Evolutionary conservation across 495 filamentous ascomycete species (phyloP).

Genomic region (Choiromyces venosus): DNA sequence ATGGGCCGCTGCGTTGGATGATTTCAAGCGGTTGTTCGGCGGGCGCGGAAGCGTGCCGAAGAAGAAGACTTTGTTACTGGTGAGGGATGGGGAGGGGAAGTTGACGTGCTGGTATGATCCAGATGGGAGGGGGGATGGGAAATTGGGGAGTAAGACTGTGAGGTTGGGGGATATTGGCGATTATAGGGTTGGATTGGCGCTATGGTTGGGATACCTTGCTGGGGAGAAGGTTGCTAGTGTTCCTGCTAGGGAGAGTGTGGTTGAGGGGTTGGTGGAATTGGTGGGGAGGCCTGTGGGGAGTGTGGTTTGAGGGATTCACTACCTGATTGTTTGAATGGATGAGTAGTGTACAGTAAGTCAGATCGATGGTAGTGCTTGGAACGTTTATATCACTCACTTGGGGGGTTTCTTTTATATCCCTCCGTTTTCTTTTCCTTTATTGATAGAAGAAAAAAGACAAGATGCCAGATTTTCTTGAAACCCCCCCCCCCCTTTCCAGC

Average conservation of each 20-base stretch:
- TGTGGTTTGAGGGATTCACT: slow-evolving; percentile 45
- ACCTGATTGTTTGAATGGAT: neutral
- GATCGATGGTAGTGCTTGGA: neutral
- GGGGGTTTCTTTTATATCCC: neutral
- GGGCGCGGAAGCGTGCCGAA: slow-evolving; percentile 66
- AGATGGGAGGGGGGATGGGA: slow-evolving; percentile 43
- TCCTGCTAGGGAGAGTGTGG: slow-evolving; percentile 68
- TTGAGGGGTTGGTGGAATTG: slow-evolving; percentile 80
- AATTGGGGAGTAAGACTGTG: slow-evolving; percentile 44
- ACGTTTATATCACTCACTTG: neutral
- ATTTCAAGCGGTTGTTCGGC: slow-evolving; percentile 73
- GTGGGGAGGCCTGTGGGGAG: slow-evolving; percentile 86
- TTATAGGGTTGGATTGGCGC: slow-evolving; percentile 68
- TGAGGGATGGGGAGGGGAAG: slow-evolving; percentile 59
- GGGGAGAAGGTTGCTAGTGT: slow-evolving; percentile 85
- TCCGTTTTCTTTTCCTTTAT: neutral
- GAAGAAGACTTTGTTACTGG: slow-evolving; percentile 65
- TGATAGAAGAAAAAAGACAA: neutral
- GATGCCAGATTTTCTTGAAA: too few species aligned
- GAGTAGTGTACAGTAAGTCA: neutral
- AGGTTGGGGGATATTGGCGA: slow-evolving; percentile 66
- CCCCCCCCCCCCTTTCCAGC: too few species aligned
- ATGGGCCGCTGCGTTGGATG: slow-evolving; percentile 64
- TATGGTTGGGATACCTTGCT: slow-evolving; percentile 87
- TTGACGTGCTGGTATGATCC: slow-evolving; percentile 64